phyloP scores from a whole-genome alignment of 163 green algal genomes.

The Chloromonas sp. region DNA sequence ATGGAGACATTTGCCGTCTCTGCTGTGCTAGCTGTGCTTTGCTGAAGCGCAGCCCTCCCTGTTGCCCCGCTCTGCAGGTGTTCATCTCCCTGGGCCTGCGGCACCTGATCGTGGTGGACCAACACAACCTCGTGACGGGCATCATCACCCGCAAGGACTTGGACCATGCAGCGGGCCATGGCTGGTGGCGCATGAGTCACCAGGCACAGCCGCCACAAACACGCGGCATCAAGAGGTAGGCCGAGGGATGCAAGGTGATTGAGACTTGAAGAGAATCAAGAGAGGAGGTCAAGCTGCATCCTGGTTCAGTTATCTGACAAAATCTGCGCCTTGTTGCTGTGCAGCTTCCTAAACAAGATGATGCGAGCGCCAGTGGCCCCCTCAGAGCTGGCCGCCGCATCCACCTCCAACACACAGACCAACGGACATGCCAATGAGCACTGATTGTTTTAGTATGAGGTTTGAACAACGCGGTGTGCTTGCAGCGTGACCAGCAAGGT shows the following conservation, averaged over 20 bases:
- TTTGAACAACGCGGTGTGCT: no score
- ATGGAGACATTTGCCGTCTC: no score
- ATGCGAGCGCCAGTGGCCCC: background rate
- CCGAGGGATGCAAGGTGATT: background rate
- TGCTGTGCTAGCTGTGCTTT: no score
- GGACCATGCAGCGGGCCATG: conserved; percentile 36
- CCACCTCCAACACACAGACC: no score
- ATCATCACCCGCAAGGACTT: conserved; percentile 94
- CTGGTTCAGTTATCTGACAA: background rate
- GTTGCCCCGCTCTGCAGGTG: conserved; percentile 43
- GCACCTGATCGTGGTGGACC: conserved; percentile 80
- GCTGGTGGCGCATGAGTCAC: conserved; percentile 53
- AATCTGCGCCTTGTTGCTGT: background rate
- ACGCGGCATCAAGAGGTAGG: conserved; percentile 11
- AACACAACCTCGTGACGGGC: conserved; percentile 61
- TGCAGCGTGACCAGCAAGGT: no score
- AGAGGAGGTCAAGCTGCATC: no score
- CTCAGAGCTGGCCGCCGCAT: no score
- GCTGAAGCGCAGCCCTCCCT: background rate
- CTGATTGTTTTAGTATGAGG: no score
- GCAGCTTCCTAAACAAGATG: background rate
- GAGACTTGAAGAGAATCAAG: no score
- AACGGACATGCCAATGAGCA: no score
- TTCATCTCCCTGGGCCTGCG: conserved; percentile 80
- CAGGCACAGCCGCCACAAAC: conserved; percentile 28